Evolutionary conservation across 495 filamentous ascomycete species (phyloP), one percentile per base, ranked within the genome.

Genomic region (Articulospora tetracladia): DNA sequence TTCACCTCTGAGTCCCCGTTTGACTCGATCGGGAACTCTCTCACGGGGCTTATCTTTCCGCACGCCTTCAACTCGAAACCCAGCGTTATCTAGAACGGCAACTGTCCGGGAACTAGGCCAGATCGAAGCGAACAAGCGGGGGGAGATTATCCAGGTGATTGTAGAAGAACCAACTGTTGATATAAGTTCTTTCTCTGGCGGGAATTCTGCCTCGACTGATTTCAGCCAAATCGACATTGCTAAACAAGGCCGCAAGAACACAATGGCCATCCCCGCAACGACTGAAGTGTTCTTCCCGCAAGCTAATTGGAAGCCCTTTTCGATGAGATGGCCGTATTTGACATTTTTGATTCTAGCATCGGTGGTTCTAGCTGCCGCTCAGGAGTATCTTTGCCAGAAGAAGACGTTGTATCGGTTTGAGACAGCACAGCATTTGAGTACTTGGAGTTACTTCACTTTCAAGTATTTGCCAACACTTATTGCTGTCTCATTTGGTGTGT

Each of bases 381-480:
- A 85, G 67, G 88, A 91, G 68, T 73, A 78, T 51, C 69, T 90
- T 0, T 88, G 79, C 53, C 85, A 83, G 3, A 65, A 66, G n/a
- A 55, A 69, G 13, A 66, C 73, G 12, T 70, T 85, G 11, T 70
- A 82, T 46, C 57, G 59, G 27, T 90, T 89, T 69, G 73, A 72
- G 3, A 63, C 67, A 0, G 79, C 86, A 2, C 59, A 72, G 17
- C 74, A 84, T 11, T 72, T 91, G 8, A 71, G 76, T 4, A 62
- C 77, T 2, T 64, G 70, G 27, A 61, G 77, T 13, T 91, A 88
- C 67, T 88, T 90, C 63, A 73, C 79, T 44, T 84, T 89, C 78
- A 90, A 89, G 65, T 91, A 91, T 65, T 73, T 89, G 22, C 88
- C 88, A 0, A 88, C 84, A 0, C 65, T 90, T 3, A 70, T 89